phyloP scores from a whole-genome alignment of 2,329 filamentous ascomycete species.

The Ilyonectria mors-panacis region DNA sequence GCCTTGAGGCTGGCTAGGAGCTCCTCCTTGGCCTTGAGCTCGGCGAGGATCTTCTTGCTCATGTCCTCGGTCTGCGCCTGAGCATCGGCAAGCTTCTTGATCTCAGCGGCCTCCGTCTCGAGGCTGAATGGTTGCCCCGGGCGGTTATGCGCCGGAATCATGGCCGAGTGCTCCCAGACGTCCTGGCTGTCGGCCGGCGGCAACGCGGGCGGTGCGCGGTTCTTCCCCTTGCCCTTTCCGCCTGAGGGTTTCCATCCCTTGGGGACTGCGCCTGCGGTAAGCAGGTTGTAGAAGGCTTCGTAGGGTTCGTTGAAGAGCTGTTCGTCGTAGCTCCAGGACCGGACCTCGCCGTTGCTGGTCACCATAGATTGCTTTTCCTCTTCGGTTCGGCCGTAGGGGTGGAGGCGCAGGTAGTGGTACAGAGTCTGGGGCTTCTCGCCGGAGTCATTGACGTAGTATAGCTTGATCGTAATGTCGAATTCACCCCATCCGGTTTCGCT shows the following conservation, averaged over 20 bases:
- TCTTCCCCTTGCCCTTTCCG: slow-evolving; percentile 69
- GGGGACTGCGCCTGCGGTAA: slow-evolving; percentile 80
- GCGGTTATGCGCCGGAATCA: slow-evolving; percentile 78
- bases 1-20: slow-evolving; percentile 73
- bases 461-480: slow-evolving; percentile 95
- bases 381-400: slow-evolving; percentile 89
- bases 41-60: slow-evolving; percentile 69
- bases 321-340: slow-evolving; percentile 90
- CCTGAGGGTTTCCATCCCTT: slow-evolving; percentile 61
- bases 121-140: slow-evolving; percentile 81
- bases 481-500: slow-evolving; percentile 97
- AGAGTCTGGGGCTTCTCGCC: slow-evolving; percentile 96
- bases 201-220: slow-evolving; percentile 56
- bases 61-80: slow-evolving; percentile 75
- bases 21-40: slow-evolving; percentile 76
- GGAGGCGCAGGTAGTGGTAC: slow-evolving; percentile 91
- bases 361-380: slow-evolving; percentile 76
- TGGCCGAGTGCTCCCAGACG: slow-evolving; percentile 77
- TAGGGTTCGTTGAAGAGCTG: slow-evolving; percentile 98
- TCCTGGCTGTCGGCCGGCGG: slow-evolving; percentile 61
- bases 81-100: slow-evolving; percentile 74
- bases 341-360: slow-evolving; percentile 73
- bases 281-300: slow-evolving; percentile 88
- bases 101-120: slow-evolving; percentile 76
- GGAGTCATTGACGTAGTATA: slow-evolving; percentile 91